These are phyloP conservation scores for Cotoneaster glaucophyllus DNA, from an alignment of 306 rosid genomes.

Conservation along the genomic window DNA sequence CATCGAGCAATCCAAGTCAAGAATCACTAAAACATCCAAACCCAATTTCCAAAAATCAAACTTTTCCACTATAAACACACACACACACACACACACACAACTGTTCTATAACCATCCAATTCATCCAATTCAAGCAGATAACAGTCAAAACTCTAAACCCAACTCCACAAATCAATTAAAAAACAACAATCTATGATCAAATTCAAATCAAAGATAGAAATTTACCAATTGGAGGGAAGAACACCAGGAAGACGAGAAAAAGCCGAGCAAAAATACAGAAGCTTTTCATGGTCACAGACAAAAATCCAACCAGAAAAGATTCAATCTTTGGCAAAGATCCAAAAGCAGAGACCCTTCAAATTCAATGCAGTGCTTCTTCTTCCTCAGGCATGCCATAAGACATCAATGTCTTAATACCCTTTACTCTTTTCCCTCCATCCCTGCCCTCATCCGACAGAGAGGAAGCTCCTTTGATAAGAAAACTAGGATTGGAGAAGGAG, in stretches of 20 bases:
- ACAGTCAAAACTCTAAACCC: background rate
- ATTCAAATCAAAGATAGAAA: background rate
- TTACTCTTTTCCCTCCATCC: background rate
- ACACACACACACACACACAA: background rate
- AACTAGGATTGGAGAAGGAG: constrained; percentile 8
- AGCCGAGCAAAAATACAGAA: constrained; percentile 27
- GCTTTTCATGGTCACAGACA: constrained; percentile 25
- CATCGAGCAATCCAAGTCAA: constrained; percentile 1
- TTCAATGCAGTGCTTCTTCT: constrained; percentile 27
- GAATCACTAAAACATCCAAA: constrained; percentile 15
- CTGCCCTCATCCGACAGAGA: background rate
- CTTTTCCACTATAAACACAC: background rate
- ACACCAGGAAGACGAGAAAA: constrained; percentile 31
- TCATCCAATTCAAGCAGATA: background rate
- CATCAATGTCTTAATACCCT: constrained; percentile 10
- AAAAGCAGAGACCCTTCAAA: constrained; percentile 23
- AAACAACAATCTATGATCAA: background rate
- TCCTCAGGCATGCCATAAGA: constrained; percentile 69
- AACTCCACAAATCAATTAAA: background rate
- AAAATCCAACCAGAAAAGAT: constrained; percentile 15
- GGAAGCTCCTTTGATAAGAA: background rate
- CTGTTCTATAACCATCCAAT: constrained; percentile 1
- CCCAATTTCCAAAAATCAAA: background rate
- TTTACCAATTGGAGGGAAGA: constrained; percentile 55
- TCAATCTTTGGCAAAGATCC: constrained; percentile 19